Conservation (phyloP, 495 filamentous ascomycete species). For the Jackrogersella multiformis region DNA sequence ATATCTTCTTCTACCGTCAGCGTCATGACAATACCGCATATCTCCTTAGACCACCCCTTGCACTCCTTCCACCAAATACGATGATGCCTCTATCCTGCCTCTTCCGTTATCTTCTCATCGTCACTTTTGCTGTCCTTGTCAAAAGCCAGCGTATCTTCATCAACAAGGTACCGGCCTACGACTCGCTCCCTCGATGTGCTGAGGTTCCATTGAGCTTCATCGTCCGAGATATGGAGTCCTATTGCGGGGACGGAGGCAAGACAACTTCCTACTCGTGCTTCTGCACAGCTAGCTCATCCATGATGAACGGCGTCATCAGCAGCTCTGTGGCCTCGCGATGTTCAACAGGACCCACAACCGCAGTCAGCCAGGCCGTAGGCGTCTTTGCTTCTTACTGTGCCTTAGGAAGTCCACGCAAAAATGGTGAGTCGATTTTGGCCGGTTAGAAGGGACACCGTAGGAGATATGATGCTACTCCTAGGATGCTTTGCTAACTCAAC, state of each 20-base stretch:
- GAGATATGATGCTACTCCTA: background rate
- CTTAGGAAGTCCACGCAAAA: background rate
- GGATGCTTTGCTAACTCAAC: background rate
- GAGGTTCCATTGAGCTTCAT: background rate
- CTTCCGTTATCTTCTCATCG: background rate
- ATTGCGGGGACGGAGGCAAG: background rate
- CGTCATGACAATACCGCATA: background rate
- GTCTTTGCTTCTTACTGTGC: slow-evolving; percentile 1
- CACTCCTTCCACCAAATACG: background rate
- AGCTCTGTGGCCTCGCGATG: background rate
- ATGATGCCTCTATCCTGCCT: background rate
- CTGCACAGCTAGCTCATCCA: slow-evolving; percentile 3
- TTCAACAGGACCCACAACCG: background rate
- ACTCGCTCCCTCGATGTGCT: background rate
- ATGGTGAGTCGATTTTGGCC: background rate
- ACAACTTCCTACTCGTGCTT: slow-evolving; percentile 1
- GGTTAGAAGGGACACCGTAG: background rate
- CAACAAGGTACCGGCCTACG: background rate
- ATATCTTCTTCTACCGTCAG: background rate
- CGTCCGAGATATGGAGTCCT: background rate
- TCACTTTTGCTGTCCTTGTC: background rate
- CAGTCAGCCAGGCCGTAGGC: background rate
- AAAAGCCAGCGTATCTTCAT: background rate
- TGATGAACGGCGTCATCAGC: background rate
- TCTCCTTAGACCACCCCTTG: no score